Evolutionary conservation across 345 rosid species (phyloP).

Genomic region (Brassica rapa): DNA sequence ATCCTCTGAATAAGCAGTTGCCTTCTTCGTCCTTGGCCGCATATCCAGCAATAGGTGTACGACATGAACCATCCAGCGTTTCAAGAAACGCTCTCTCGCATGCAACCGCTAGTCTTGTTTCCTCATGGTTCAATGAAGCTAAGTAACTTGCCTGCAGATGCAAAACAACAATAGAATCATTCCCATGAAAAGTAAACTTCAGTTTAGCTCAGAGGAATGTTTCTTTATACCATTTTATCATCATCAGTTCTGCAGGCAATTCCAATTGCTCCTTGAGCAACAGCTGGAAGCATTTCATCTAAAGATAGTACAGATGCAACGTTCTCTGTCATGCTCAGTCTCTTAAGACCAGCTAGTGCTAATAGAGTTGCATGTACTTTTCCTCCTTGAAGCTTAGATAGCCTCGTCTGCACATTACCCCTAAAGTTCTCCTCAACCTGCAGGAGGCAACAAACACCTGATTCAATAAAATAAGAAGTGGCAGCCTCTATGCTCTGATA

Average conservation of each 20-base stretch:
- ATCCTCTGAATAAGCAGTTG: slow-evolving; percentile 78
- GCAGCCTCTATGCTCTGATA: no score
- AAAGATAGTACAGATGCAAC: slow-evolving; percentile 72
- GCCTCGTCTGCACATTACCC: slow-evolving; percentile 96
- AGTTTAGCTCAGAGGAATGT: neutral
- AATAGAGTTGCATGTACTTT: slow-evolving; percentile 83
- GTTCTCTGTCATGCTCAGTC: slow-evolving; percentile 86
- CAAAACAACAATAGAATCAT: neutral
- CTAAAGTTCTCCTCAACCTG: slow-evolving; percentile 91
- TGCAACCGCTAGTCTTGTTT: slow-evolving; percentile 82
- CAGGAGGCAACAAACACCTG: slow-evolving; percentile 5
- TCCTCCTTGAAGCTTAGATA: slow-evolving; percentile 85
- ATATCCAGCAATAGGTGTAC: slow-evolving; percentile 97
- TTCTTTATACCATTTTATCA: slow-evolving; percentile 69
- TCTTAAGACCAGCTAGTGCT: slow-evolving; percentile 95
- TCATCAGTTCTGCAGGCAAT: slow-evolving; percentile 87
- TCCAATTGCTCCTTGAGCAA: slow-evolving; percentile 99
- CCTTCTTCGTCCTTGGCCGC: slow-evolving; percentile 78
- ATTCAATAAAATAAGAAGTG: neutral
- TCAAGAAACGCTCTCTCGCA: slow-evolving; percentile 91
- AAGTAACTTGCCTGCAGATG: slow-evolving; percentile 64
- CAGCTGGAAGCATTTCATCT: slow-evolving; percentile 98
- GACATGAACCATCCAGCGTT: slow-evolving; percentile 92
- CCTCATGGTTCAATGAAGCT: slow-evolving; percentile 89
- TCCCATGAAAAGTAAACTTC: neutral